phyloP scores from a whole-genome alignment of 352 stramenopile species.

The Plasmopara muralis region DNA sequence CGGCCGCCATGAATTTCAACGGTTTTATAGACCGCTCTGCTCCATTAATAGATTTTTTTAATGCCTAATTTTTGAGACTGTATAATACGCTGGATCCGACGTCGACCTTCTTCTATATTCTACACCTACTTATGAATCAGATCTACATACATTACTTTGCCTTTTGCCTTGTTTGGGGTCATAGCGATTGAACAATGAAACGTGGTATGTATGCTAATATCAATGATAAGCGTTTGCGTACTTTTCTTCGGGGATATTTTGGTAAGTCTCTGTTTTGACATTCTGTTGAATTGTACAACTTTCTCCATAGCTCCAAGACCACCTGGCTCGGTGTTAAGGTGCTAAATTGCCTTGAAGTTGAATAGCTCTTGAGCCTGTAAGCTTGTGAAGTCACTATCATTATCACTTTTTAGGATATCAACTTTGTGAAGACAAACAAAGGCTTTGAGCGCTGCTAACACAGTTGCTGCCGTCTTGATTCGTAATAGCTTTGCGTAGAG shows the following conservation, averaged over 20 bases:
- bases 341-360: not conserved
- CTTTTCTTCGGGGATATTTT: not conserved
- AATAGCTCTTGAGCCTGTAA: not conserved
- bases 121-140: not conserved
- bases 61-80: slow-evolving; percentile 8
- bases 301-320: not conserved
- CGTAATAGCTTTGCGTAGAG: slow-evolving; percentile 29
- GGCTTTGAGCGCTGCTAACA: slow-evolving; percentile 4
- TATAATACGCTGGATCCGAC: slow-evolving; percentile 3
- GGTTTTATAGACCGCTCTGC: not conserved
- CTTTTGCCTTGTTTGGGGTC: slow-evolving; percentile 2
- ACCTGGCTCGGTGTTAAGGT: not conserved
- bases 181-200: slow-evolving; percentile 15
- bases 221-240: slow-evolving; percentile 2
- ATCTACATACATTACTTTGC: slow-evolving; percentile 12
- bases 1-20: not conserved
- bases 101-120: slow-evolving; percentile 11
- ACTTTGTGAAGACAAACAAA: slow-evolving; percentile 10
- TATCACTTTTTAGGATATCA: slow-evolving; percentile 1
- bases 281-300: not conserved
- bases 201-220: slow-evolving; percentile 31
- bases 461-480: slow-evolving; percentile 27
- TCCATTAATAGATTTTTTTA: not conserved
- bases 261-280: not conserved
- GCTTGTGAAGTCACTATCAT: not conserved